Percentiles rank a stretch among this genome's conserved stretches.
Conservation (phyloP, 306 rosid genomes). For the Pterocarpus macrocarpus region DNA sequence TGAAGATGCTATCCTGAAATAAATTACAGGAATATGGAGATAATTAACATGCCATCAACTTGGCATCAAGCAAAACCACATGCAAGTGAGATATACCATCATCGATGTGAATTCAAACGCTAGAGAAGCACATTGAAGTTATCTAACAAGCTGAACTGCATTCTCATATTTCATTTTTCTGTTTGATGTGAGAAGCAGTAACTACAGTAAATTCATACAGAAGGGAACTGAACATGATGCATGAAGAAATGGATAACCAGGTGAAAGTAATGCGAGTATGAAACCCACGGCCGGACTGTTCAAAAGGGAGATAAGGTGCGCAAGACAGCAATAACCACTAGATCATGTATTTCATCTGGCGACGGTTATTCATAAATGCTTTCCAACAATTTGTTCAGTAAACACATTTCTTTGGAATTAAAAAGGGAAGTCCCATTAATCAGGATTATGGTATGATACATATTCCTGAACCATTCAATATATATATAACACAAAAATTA, state of each 20-base stretch:
- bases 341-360: too few relatives aligned
- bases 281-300: too few relatives aligned
- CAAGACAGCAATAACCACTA: too few relatives aligned
- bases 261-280: too few relatives aligned
- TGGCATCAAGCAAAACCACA: neutral
- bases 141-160: slow-evolving; percentile 7
- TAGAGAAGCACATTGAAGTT: neutral
- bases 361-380: too few relatives aligned
- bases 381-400: too few relatives aligned
- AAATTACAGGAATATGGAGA: neutral
- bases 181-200: slow-evolving; percentile 21
- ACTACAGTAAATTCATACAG: neutral
- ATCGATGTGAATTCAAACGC: neutral
- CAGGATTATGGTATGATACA: too few relatives aligned
- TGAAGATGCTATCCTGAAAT: neutral
- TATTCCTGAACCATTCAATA: too few relatives aligned
- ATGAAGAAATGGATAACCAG: neutral
- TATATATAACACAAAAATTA: too few relatives aligned
- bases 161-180: slow-evolving; percentile 2
- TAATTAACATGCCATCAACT: neutral
- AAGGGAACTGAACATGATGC: slow-evolving; percentile 6
- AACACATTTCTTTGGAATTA: too few relatives aligned
- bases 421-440: too few relatives aligned
- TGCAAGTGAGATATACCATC: neutral
- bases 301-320: too few relatives aligned